Conservation (phyloP, 2,329 filamentous ascomycete genomes). For the Colletotrichum cordylinicola region DNA sequence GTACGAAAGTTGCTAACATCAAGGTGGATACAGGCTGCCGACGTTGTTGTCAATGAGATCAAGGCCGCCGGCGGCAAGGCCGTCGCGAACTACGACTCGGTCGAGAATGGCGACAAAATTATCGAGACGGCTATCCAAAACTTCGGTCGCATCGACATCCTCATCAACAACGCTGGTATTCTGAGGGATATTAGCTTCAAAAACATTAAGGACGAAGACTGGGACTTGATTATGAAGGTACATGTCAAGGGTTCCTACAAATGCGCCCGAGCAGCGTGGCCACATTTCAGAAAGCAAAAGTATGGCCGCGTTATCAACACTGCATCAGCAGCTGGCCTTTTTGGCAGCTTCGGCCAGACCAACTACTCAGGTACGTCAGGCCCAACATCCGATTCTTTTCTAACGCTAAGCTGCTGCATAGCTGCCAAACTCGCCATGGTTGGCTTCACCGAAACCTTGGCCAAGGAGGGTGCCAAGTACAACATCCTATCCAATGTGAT, state of each 20-base stretch:
- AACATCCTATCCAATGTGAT: slow-evolving; percentile 97
- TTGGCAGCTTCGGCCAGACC: slow-evolving; percentile 93
- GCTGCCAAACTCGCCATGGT: slow-evolving; percentile 95
- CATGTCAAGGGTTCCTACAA: slow-evolving; percentile 96
- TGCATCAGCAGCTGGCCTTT: slow-evolving; percentile 92
- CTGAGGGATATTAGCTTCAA: slow-evolving; percentile 96
- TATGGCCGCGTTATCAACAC: slow-evolving; percentile 97
- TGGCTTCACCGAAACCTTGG: slow-evolving; percentile 96
- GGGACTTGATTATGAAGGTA: slow-evolving; percentile 93
- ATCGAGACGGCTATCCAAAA: slow-evolving; percentile 85
- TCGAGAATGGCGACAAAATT: slow-evolving; percentile 92
- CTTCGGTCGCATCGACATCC: slow-evolving; percentile 88
- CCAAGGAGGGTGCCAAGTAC: slow-evolving; percentile 97
- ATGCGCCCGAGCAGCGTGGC: slow-evolving; percentile 93
- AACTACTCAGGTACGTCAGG: slow-evolving; percentile 79
- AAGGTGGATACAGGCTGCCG: slow-evolving; percentile 66
- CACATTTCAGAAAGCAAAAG: slow-evolving; percentile 98
- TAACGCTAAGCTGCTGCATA: slow-evolving; percentile 25
- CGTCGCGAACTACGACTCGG: slow-evolving; percentile 95
- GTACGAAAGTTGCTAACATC: slow-evolving; percentile 24
- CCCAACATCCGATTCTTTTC: neutral
- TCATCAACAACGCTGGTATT: slow-evolving; percentile 98
- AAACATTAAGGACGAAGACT: slow-evolving; percentile 97
- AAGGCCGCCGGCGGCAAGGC: slow-evolving; percentile 91
- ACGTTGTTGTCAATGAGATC: slow-evolving; percentile 84